Evolutionary conservation across 2,329 filamentous ascomycete genomes (phyloP).

Genomic region (Pseudocercospora fuligena): DNA sequence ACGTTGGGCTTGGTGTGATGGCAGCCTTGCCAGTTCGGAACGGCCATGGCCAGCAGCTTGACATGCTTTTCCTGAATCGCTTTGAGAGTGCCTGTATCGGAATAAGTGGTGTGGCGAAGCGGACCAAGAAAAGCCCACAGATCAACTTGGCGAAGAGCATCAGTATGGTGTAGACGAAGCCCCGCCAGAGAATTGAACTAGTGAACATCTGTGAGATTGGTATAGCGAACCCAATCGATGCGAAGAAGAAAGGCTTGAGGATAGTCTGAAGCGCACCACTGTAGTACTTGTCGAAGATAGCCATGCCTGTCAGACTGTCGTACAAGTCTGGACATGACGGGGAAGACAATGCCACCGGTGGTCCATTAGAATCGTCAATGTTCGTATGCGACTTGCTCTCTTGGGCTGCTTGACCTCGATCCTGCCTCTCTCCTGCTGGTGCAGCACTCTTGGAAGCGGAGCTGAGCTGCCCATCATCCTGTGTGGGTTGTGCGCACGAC

Average conservation of each 20-base stretch:
- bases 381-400: not conserved
- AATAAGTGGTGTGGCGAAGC: slow-evolving; percentile 36
- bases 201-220: slow-evolving; percentile 73
- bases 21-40: not conserved
- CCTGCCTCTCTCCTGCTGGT: not conserved
- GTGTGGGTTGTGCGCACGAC: not conserved
- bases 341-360: not conserved
- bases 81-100: not conserved
- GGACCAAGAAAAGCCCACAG: slow-evolving; percentile 49
- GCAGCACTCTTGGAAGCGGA: not conserved
- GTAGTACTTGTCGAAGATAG: slow-evolving; percentile 55
- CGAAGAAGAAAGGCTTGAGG: slow-evolving; percentile 75
- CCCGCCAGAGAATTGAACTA: slow-evolving; percentile 69
- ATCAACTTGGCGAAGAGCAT: slow-evolving; percentile 63
- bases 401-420: not conserved
- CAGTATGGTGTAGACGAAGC: slow-evolving; percentile 71
- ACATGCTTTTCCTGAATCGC: not conserved
- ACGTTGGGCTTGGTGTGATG: not conserved
- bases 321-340: slow-evolving; percentile 8
- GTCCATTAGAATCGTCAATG: not conserved
- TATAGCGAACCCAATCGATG: slow-evolving; percentile 76
- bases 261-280: slow-evolving; percentile 55
- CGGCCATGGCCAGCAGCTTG: not conserved
- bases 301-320: slow-evolving; percentile 18
- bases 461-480: not conserved